Conservation (phyloP, 2,329 filamentous ascomycete genomes). For the Diaporthe sp. region DNA sequence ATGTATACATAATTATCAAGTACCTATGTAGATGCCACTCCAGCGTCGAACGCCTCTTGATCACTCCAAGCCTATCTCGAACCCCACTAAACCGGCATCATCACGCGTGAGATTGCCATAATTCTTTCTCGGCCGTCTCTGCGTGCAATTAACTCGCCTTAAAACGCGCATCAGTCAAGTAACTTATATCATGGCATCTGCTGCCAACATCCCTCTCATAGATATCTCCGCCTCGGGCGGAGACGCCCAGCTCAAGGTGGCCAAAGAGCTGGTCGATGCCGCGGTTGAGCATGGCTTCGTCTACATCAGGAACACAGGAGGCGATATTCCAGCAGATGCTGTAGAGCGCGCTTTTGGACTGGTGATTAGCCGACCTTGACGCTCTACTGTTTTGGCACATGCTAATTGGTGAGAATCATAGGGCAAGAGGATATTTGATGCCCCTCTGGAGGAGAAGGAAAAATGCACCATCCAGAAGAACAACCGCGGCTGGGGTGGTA, state of each 20-base stretch:
- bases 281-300: slow-evolving; percentile 89
- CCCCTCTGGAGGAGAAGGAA: slow-evolving; percentile 79
- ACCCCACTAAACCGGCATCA: slow-evolving; percentile 33
- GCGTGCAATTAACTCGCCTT: background rate
- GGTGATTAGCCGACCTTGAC: slow-evolving; percentile 61
- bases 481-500: slow-evolving; percentile 90
- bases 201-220: slow-evolving; percentile 80
- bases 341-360: slow-evolving; percentile 81
- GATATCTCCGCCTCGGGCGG: slow-evolving; percentile 75
- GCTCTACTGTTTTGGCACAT: background rate
- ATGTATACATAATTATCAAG: too few species aligned
- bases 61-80: slow-evolving; percentile 21
- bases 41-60: background rate
- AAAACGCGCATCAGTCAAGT: background rate
- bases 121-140: background rate
- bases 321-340: slow-evolving; percentile 74
- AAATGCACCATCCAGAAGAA: slow-evolving; percentile 81
- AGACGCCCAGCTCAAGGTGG: slow-evolving; percentile 66
- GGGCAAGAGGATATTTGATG: slow-evolving; percentile 75
- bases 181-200: slow-evolving; percentile 45
- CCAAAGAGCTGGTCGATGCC: slow-evolving; percentile 81
- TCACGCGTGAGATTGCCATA: background rate
- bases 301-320: slow-evolving; percentile 83
- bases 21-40: background rate
- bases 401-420: slow-evolving; percentile 6